phyloP scores from a whole-genome alignment of 768 basidiomycete species.

The Hirschioporus abietinus region DNA sequence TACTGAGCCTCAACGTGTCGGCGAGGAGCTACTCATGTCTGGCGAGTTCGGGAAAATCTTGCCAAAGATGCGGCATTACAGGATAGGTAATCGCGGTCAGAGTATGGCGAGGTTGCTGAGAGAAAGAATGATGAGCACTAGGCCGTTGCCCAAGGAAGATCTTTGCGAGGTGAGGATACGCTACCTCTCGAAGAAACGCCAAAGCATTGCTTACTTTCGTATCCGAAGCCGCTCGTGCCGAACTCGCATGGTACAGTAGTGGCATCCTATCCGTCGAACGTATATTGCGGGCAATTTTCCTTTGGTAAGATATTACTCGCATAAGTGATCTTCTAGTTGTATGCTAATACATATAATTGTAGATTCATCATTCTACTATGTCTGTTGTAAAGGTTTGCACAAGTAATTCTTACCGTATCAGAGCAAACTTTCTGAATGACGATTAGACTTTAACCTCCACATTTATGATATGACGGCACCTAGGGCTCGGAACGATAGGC shows the following conservation, averaged over 20 bases:
- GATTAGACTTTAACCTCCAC: constrained; percentile 78
- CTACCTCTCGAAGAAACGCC: not conserved
- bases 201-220: constrained; percentile 5
- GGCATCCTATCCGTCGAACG: constrained; percentile 62
- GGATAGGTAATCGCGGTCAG: constrained; percentile 15
- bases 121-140: constrained; percentile 26
- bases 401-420: not conserved
- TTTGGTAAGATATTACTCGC: constrained; percentile 37
- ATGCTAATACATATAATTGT: constrained; percentile 4
- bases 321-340: not conserved
- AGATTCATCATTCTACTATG: constrained; percentile 93
- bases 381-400: constrained; percentile 45
- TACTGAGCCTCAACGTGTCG: constrained; percentile 56
- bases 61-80: constrained; percentile 34
- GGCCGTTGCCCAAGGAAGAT: constrained; percentile 43
- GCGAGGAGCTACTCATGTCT: constrained; percentile 58
- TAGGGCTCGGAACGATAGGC: not conserved
- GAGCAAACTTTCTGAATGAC: not conserved
- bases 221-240: constrained; percentile 59
- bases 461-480: constrained; percentile 75
- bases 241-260: constrained; percentile 80
- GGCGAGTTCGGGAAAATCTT: constrained; percentile 77
- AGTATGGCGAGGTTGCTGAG: constrained; percentile 49
- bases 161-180: constrained; percentile 42
- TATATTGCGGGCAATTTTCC: constrained; percentile 85